Base-by-base conservation (phyloP, 768 basidiomycete species). In the Pseudohyphozyma bogoriensis region DNA sequence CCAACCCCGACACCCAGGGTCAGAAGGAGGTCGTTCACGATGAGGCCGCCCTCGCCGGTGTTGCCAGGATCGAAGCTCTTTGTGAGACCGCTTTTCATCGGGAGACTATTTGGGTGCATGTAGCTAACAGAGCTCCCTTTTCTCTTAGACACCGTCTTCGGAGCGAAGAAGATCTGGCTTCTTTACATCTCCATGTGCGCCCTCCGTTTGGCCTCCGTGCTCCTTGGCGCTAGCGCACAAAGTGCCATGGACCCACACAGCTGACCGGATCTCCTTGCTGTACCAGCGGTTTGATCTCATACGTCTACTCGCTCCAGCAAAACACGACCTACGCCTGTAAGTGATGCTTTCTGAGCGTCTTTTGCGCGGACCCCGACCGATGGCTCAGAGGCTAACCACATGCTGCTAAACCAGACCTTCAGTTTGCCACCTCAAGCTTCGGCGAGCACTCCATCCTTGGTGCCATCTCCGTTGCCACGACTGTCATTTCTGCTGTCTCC, bases 381-480 rank as follows among this genome's bases (percentile, higher is more conserved):
- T n/a, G n/a, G n/a, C n/a, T n/a, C n/a, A n/a, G n/a, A n/a, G n/a
- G n/a, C n/a, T n/a, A n/a, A n/a, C n/a, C n/a, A n/a, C n/a, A n/a
- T n/a, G n/a, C n/a, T n/a, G n/a, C n/a, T n/a, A n/a, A n/a, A n/a
- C 12, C 44, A 45, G 44, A 57, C 33, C 31, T 36, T 5, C 20
- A 45, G 5, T 57, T 57, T 29, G 56, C 56, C n/a, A 57, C 56
- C 7, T 47, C 45, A 6, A 26, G 45, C 2, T 57, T 47, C 47
- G 45, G 29, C 5, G 56, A 53, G 37, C 51, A 53, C 37, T 53
- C 51, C 10, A 22, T 39, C 36, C 37, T 53, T 11, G 51, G 54
- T n/a, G 33, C 54, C 11, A 55, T 45, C 29, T 11, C 31, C 1
- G 26, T 26, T 18, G 54, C 42, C 29, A 36, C 31, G 13, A 2